Evolutionary conservation across 2,329 filamentous ascomycete genomes (phyloP), one percentile per base, ranked within the genome.

Genomic region (Pseudogymnoascus sp.): DNA sequence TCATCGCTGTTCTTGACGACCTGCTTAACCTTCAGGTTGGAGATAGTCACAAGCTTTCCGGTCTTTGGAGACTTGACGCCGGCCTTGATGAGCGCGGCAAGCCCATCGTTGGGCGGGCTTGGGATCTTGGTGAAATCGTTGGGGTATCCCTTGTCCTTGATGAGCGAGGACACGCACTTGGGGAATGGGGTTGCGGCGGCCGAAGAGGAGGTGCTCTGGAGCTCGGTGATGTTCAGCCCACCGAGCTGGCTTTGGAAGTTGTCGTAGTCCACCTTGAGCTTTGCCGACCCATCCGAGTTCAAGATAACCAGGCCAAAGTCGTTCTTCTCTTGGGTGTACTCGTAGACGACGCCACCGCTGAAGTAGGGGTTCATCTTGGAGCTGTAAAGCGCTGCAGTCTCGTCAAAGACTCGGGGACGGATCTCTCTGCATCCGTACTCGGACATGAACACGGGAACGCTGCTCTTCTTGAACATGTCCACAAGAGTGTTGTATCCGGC

Each of bases 361-460:
- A 93, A 86, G 63, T 85, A 79, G 16, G 79, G 73, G 11, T 77
- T 87, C 88, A 93, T 92, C 67, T 90, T 70, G 40, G 80, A 71
- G 63, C 89, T 82, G 75, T 93, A 93, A 68, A 95, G 85, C 66
- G 86, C 79, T 62, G 79, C 80, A 11, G 91, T 87, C 76, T 95
- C 90, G 68, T 89, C 88, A 78, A 92, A 95, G 69, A 86, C 76
- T 68, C 90, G 88, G 12, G 89, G 87, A n/a, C 78, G 73, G 12
- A 86, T 84, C 38, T 81, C 79, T 78, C 92, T 93, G 84, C 90
- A 93, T 65, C 90, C 90, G 70, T 82, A 89, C 72, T 95, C 90
- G 67, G 88, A 90, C 80, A 90, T 93, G 81, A 93, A 93, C 70
- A 93, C 81, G 33, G 90, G 90, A 38, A 92, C 82, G 14, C 86